Evolutionary conservation across 2,329 filamentous ascomycete genomes (phyloP).

Genomic region (Talaromyces pinophilus): DNA sequence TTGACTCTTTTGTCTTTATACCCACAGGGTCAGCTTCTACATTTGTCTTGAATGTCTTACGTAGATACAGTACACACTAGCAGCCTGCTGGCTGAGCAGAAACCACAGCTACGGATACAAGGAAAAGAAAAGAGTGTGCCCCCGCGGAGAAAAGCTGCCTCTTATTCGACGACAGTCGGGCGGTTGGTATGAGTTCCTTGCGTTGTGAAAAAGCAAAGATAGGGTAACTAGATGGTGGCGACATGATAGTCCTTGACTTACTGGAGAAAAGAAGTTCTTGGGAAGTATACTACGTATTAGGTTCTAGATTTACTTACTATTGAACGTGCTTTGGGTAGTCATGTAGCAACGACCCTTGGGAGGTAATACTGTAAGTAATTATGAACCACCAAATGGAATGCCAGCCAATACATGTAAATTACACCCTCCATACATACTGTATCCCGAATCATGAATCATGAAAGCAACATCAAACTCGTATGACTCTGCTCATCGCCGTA

Average conservation of each 20-base stretch:
- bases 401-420: neutral
- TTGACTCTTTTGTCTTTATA: too few relatives aligned
- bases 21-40: neutral
- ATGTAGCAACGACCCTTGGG: constrained; percentile 4
- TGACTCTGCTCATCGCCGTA: neutral
- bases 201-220: constrained; percentile 17
- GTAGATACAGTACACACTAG: neutral
- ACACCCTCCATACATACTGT: neutral
- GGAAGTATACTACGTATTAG: neutral
- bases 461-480: neutral
- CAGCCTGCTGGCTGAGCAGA: neutral
- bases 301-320: neutral
- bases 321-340: neutral
- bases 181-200: constrained; percentile 17
- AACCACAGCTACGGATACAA: neutral
- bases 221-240: neutral
- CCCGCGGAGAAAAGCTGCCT: neutral
- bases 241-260: neutral
- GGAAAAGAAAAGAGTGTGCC: neutral
- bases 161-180: neutral
- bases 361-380: neutral
- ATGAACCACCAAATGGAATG: neutral
- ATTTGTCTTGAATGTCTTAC: neutral
- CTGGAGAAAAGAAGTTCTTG: neutral
- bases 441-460: neutral